Base-by-base conservation (phyloP, 2,329 filamentous ascomycete species). In the Paramyrothecium sp. region DNA sequence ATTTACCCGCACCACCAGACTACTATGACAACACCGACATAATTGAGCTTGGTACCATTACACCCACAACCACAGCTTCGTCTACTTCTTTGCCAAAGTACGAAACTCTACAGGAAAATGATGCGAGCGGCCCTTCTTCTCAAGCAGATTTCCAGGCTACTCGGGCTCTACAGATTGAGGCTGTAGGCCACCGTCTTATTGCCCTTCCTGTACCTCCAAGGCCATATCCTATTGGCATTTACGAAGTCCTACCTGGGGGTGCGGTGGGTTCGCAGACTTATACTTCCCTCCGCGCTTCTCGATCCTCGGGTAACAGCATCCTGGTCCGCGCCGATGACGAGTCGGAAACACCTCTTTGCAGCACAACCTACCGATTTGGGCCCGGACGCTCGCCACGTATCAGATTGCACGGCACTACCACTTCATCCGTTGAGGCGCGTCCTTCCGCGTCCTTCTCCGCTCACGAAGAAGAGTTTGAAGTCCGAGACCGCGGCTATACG, bases 341-440 rank as follows among this genome's bases (percentile, higher is more conserved):
- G 5, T 54, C 58, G 1, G 65, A 65, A n/a, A 56, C 64, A 13
- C 69, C 77, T 5, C 63, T 85, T n/a, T 79, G 76, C 60, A 73
- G 68, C 1, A 87, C 84, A 0, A 78, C 75, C 3, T 87, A 87
- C 69, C 80, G 78, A 60, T 86, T 81, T 63, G 84, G 85, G 0
- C 83, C 83, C 2, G 75, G 75, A 46, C 75, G 76, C 2, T 76
- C 81, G 7, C 84, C 85, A 3, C 68, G 76, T 48, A 69, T 88
- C 22, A 59, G 62, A 34, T 61, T 70, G 51, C 30, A 59, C 21
- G 57, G 58, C 26, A 12, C 38, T 16, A 19, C 48, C 54, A 54
- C 51, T 34, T 55, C 23, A 49, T 51, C 49, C 46, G 3, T 46
- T 48, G 7, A 17, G 51, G 1, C 47, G 51, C 5, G 10, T 30